Evolutionary conservation across 2,329 filamentous ascomycete genomes (phyloP), one percentile per base, ranked within the genome.

Genomic region (Fusarium newnesense): DNA sequence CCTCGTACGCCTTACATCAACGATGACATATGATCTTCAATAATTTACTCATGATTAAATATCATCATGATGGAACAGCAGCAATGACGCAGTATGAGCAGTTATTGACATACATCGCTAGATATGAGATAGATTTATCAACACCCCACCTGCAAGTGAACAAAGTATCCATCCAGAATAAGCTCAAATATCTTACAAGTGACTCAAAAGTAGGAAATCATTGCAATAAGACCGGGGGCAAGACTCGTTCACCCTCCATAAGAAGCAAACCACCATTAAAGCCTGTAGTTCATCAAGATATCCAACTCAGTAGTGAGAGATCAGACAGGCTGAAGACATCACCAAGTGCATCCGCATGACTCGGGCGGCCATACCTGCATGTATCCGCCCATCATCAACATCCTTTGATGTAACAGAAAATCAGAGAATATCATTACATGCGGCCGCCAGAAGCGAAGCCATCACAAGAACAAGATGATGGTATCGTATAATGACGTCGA

Each of bases 401-500:
- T 53, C 39, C 21, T 34, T 44, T 36, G 13, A 42, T 53, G 57
- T 15, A 43, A 50, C 40, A 43, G 32, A 24, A 44, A 40, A 30
- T 19, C 15, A 28, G 40, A 40, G n/a, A 36, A 36, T 4, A 57
- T 30, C n/a, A 39, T 26, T 34, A n/a, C 36, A 18, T 58, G 36
- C 52, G 49, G 56, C 58, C 57, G 34, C 49, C 19, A 37, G 46
- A 68, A 44, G 47, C 53, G 53, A 60, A 18, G 58, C 30, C 44
- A 54, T 58, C 56, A 21, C 24, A 56, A 42, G 36, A 34, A 40
- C 30, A 58, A 37, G 19, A 53, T 30, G 57, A 53, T 18, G 19
- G n/a, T 53, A 54, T 74, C 43, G 57, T 70, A 46, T 21, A 56
- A 64, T 73, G 70, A 73, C 70, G 62, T 73, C 54, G 67, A 39